phyloP scores from a whole-genome alignment of 192 early-diverging fungal species.

The Linnemannia schmuckeri region DNA sequence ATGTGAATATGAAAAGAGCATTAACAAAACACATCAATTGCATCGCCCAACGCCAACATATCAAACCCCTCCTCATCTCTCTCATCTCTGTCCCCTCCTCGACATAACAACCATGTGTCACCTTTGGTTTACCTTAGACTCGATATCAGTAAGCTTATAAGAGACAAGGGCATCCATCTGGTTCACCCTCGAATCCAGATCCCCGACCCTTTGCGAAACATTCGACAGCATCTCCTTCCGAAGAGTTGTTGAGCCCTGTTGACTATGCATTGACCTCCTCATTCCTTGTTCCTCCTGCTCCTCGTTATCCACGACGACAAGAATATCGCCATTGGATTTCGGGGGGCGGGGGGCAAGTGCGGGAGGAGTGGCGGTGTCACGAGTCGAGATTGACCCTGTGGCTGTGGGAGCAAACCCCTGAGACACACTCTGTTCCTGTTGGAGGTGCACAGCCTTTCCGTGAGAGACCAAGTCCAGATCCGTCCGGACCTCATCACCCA shows the following conservation, averaged over 20 bases:
- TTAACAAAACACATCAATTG: background rate
- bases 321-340: background rate
- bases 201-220: conserved; percentile 27
- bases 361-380: background rate
- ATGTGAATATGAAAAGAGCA: background rate
- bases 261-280: background rate
- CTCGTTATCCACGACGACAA: background rate
- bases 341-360: background rate
- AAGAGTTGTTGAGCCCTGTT: background rate
- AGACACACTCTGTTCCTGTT: background rate
- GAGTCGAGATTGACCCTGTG: background rate
- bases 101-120: background rate
- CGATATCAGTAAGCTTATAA: conserved; percentile 36
- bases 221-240: conserved; percentile 30
- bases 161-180: conserved; percentile 35
- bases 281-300: background rate
- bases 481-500: too few relatives aligned
- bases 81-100: too few relatives aligned
- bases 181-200: conserved; percentile 31
- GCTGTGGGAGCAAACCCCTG: background rate
- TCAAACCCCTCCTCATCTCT: background rate
- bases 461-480: background rate
- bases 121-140: conserved; percentile 25
- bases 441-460: background rate
- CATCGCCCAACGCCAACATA: background rate